Evolutionary conservation across 805 yeast species (phyloP).

Genomic region (Starmerella roubikii): DNA sequence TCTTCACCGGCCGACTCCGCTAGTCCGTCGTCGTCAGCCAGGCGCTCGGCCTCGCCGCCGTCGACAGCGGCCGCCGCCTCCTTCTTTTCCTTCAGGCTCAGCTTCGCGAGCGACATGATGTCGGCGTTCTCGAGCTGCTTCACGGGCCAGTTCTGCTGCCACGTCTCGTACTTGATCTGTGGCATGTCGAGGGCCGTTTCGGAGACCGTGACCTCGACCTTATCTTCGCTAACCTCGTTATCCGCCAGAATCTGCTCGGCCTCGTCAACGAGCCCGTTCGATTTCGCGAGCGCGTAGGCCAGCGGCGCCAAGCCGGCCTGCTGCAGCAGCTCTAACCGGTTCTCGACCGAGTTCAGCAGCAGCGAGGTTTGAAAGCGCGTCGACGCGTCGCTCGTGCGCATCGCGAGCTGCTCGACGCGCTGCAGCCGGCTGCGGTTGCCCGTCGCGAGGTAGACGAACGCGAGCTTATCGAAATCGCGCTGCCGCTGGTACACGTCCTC

Average conservation of each 20-base stretch:
- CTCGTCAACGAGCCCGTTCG: constrained; percentile 63
- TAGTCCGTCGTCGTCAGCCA: constrained; percentile 17
- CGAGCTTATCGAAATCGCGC: constrained; percentile 73
- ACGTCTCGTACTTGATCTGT: constrained; percentile 35
- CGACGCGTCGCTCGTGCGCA: constrained; percentile 65
- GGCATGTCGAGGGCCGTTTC: constrained; percentile 27
- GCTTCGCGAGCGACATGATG: constrained; percentile 21
- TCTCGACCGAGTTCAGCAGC: constrained; percentile 59
- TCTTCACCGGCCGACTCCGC: constrained; percentile 20
- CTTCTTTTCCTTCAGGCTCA: constrained; percentile 4
- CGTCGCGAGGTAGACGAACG: constrained; percentile 72
- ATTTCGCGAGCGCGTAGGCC: constrained; percentile 85
- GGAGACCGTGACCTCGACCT: constrained; percentile 44
- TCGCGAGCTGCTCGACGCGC: constrained; percentile 83
- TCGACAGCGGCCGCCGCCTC: not conserved
- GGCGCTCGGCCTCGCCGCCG: not conserved
- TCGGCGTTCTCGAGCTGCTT: constrained; percentile 30
- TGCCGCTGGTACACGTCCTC: constrained; percentile 83
- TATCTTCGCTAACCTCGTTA: constrained; percentile 50
- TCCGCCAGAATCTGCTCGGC: constrained; percentile 61
- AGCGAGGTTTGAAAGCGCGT: constrained; percentile 74
- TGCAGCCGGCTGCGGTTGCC: constrained; percentile 66
- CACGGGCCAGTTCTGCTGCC: constrained; percentile 64
- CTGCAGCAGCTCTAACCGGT: constrained; percentile 59
- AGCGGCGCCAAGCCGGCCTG: constrained; percentile 73